phyloP scores from a whole-genome alignment of 106 monocot species.

The Phalaenopsis aphrodite region DNA sequence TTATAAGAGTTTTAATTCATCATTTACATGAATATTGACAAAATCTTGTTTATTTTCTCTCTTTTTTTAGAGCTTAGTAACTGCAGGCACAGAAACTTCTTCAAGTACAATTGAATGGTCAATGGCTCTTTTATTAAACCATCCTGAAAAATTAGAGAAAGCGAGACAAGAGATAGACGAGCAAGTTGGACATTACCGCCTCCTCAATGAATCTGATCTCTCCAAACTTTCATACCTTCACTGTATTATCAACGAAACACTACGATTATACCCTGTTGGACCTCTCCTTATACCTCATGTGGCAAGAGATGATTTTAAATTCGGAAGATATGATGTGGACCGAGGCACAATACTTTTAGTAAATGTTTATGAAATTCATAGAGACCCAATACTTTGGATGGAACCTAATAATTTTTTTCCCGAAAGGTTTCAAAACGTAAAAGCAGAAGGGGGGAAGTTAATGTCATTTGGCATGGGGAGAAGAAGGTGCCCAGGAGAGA shows the following conservation, averaged over 20 bases:
- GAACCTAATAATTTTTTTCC: slow-evolving; percentile 32
- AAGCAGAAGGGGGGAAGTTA: neutral
- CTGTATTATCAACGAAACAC: slow-evolving; percentile 6
- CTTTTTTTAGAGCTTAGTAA: slow-evolving; percentile 10
- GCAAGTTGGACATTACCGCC: neutral
- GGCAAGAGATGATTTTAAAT: slow-evolving; percentile 18
- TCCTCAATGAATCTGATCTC: slow-evolving; percentile 3
- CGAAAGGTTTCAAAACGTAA: slow-evolving; percentile 21
- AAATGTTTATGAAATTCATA: slow-evolving; percentile 31
- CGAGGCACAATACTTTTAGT: slow-evolving; percentile 30
- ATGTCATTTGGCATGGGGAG: slow-evolving; percentile 17
- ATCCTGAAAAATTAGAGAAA: slow-evolving; percentile 8
- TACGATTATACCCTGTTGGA: slow-evolving; percentile 27
- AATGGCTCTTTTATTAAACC: slow-evolving; percentile 26
- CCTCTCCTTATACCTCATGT: slow-evolving; percentile 39
- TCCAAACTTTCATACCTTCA: slow-evolving; percentile 9
- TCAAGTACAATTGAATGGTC: slow-evolving; percentile 31
- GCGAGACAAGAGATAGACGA: slow-evolving; percentile 17
- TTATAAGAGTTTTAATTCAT: no score
- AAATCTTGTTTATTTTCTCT: no score
- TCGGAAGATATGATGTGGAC: slow-evolving; percentile 21
- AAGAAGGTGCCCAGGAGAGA: slow-evolving; percentile 14
- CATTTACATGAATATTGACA: no score
- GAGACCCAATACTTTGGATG: slow-evolving; percentile 30
- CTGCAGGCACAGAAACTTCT: slow-evolving; percentile 32